Percentiles rank a stretch among this genome's conserved stretches.
Evolutionary conservation across 2,329 filamentous ascomycete species (phyloP).

Genomic region (Chalara sp.): DNA sequence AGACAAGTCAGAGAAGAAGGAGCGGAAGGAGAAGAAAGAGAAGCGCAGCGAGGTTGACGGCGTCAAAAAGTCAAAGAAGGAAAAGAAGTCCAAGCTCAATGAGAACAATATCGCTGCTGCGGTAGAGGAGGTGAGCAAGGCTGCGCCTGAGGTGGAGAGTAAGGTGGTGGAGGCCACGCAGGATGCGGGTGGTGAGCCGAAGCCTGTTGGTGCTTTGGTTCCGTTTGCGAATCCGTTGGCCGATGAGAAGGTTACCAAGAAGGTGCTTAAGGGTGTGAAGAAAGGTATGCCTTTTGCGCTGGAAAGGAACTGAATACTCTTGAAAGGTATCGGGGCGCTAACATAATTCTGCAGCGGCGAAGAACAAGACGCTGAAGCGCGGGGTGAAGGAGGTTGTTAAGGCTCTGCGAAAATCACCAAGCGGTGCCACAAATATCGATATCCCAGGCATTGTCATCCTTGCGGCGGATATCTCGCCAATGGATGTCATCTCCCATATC

Average conservation of each 20-base stretch:
- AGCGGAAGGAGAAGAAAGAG: constrained; percentile 61
- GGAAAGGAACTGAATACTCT: not conserved
- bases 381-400: constrained; percentile 99
- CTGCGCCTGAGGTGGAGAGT: constrained; percentile 34
- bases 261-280: constrained; percentile 59
- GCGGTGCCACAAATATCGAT: constrained; percentile 57
- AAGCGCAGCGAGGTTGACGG: constrained; percentile 44
- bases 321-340: no score
- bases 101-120: constrained; percentile 47
- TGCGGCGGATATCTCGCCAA: constrained; percentile 93
- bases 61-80: constrained; percentile 39
- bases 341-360: constrained; percentile 62
- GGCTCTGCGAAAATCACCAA: constrained; percentile 84
- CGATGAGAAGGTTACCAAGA: constrained; percentile 67
- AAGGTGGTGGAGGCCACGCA: constrained; percentile 27
- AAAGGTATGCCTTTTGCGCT: constrained; percentile 36
- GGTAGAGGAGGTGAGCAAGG: constrained; percentile 58
- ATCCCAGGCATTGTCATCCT: constrained; percentile 77
- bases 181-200: constrained; percentile 32
- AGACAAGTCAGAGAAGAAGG: constrained; percentile 25
- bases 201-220: constrained; percentile 57
- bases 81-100: constrained; percentile 33
- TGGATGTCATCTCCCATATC: constrained; percentile 98
- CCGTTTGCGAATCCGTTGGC: constrained; percentile 78
- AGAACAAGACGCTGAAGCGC: constrained; percentile 91